Conservation (phyloP, 495 filamentous ascomycete genomes). For the Lasiosphaeriaceae sp. region DNA sequence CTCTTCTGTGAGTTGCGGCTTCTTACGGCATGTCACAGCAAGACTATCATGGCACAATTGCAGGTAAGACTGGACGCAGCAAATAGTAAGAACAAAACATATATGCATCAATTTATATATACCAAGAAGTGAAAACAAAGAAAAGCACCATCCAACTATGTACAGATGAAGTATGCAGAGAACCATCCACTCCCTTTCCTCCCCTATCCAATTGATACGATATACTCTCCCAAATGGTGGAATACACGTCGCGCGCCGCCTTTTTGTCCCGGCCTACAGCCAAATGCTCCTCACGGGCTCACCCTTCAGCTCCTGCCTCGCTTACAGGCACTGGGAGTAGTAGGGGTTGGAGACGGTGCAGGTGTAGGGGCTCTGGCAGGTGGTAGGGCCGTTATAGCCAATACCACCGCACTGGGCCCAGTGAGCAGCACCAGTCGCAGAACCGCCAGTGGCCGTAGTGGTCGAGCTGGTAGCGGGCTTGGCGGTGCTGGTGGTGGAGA, state of each 20-base stretch:
- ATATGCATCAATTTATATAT: slow-evolving; percentile 20
- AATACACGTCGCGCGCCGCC: no score
- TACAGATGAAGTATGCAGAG: slow-evolving; percentile 13
- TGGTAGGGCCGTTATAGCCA: slow-evolving; percentile 41
- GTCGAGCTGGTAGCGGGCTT: slow-evolving; percentile 6
- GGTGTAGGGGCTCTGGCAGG: slow-evolving; percentile 33
- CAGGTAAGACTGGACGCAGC: no score
- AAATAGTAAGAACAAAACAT: not conserved
- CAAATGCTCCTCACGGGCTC: not conserved
- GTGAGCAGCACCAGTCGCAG: slow-evolving; percentile 17
- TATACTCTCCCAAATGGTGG: no score
- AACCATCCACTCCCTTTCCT: not conserved
- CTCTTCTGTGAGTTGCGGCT: no score
- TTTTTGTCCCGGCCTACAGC: not conserved
- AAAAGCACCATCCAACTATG: slow-evolving; percentile 14
- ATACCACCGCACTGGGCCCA: slow-evolving; percentile 45
- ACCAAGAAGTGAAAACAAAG: slow-evolving; percentile 4
- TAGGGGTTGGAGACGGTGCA: slow-evolving; percentile 31
- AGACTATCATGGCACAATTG: no score
- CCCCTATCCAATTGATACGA: not conserved
- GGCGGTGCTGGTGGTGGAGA: slow-evolving; percentile 10
- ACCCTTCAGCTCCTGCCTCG: not conserved
- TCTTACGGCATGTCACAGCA: no score
- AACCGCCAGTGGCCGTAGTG: slow-evolving; percentile 6
- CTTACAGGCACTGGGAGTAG: slow-evolving; percentile 43